Percentiles rank a stretch among this genome's conserved stretches.
These are phyloP conservation scores for Claviceps pusilla DNA, from an alignment of 2,329 filamentous ascomycete genomes.

Conservation along the genomic window DNA sequence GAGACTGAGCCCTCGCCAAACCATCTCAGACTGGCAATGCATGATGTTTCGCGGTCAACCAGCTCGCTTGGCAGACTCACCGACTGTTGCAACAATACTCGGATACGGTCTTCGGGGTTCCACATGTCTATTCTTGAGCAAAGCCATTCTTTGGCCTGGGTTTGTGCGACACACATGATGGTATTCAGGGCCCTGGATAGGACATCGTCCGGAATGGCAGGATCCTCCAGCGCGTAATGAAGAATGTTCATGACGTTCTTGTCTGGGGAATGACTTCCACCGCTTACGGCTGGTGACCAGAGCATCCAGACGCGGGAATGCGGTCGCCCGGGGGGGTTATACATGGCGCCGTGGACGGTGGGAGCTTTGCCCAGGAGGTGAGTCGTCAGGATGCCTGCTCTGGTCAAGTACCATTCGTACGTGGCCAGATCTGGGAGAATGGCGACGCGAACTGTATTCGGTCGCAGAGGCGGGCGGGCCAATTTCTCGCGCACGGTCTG, in stretches of 20 bases:
- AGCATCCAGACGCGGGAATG: conserved; percentile 55
- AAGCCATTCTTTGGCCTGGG: conserved; percentile 56
- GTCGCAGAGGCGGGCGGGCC: conserved; percentile 9
- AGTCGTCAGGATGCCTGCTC: conserved; percentile 63
- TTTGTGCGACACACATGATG: conserved; percentile 51
- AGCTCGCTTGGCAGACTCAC: conserved; percentile 33
- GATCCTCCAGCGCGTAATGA: conserved; percentile 50
- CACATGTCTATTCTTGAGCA: conserved; percentile 62
- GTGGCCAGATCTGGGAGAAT: conserved; percentile 19
- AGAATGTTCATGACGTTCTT: conserved; percentile 57
- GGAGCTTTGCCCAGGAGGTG: conserved; percentile 44
- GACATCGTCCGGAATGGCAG: conserved; percentile 22
- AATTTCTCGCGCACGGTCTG: conserved; percentile 41
- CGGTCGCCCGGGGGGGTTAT: conserved; percentile 28
- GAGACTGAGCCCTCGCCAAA: conserved; percentile 39
- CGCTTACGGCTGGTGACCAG: conserved; percentile 55
- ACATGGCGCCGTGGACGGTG: conserved; percentile 54
- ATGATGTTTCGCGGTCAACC: conserved; percentile 46
- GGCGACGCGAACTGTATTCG: conserved; percentile 18
- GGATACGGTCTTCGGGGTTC: conserved; percentile 54
- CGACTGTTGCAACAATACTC: conserved; percentile 27
- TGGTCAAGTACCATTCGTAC: conserved; percentile 47
- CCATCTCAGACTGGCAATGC: conserved; percentile 60
- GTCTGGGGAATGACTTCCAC: conserved; percentile 33
- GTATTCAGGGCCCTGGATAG: conserved; percentile 41